Percentiles rank a stretch among this genome's conserved stretches.
Evolutionary conservation across 2,329 filamentous ascomycete species (phyloP).

Genomic region (Penicillium sp.): DNA sequence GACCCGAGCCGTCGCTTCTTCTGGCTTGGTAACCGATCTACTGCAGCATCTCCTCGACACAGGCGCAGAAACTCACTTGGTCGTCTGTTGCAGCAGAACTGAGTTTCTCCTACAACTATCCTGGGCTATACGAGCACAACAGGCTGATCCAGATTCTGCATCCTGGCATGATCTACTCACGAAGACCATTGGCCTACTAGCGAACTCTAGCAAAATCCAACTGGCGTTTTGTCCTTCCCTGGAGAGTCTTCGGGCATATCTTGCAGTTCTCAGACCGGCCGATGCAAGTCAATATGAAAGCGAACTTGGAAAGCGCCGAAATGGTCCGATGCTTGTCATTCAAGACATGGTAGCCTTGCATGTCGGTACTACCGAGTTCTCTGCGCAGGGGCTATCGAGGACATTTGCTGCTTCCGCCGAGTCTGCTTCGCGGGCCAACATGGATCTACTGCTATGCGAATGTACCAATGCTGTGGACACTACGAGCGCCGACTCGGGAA

Average conservation of each 20-base stretch:
- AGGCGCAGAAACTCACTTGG: conserved; percentile 61
- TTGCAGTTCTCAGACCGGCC: conserved; percentile 55
- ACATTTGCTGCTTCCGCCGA: conserved; percentile 46
- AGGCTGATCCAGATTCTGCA: conserved; percentile 13
- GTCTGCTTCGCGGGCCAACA: conserved; percentile 31
- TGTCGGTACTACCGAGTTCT: conserved; percentile 47
- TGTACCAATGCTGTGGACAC: conserved; percentile 36
- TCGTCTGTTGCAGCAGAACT: conserved; percentile 68
- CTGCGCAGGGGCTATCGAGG: conserved; percentile 50
- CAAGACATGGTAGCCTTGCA: conserved; percentile 46
- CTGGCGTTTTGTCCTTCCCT: conserved; percentile 74
- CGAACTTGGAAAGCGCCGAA: background rate
- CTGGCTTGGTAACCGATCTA: conserved; percentile 56
- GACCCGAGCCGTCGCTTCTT: conserved; percentile 42
- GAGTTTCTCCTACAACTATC: conserved; percentile 65
- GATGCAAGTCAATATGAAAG: background rate
- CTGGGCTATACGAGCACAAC: conserved; percentile 46
- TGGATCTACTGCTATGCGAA: conserved; percentile 45
- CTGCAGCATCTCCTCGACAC: conserved; percentile 64
- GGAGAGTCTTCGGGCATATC: conserved; percentile 73
- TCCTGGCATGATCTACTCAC: conserved; percentile 52
- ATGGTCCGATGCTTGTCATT: conserved; percentile 36
- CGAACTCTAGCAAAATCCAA: conserved; percentile 67
- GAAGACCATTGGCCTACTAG: conserved; percentile 68
- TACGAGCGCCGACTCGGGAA: conserved; percentile 31